Percentiles rank a stretch among this genome's conserved stretches.
Conservation (phyloP, 352 stramenopile genomes). For the Globisporangium alternatum region DNA sequence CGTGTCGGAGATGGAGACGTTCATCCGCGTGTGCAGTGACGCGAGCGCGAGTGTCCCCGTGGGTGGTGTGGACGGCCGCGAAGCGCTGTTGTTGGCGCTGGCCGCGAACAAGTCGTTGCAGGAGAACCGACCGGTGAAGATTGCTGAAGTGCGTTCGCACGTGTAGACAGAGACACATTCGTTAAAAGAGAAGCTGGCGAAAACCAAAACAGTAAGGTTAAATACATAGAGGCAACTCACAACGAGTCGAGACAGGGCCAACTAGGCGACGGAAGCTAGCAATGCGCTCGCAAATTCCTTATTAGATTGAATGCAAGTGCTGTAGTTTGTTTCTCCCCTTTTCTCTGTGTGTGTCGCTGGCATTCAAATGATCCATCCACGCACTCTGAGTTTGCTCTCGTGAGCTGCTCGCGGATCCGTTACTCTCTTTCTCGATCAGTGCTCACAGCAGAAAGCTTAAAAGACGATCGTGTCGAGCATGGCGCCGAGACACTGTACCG, state of each 20-base stretch:
- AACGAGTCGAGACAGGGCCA: conserved; percentile 1
- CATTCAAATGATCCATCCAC: no score
- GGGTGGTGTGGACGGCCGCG: conserved; percentile 50
- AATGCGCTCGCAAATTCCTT: conserved; percentile 1
- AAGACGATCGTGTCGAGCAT: conserved; percentile 99
- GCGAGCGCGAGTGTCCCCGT: conserved; percentile 43
- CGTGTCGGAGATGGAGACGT: conserved; percentile 66
- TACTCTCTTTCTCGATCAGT: neutral
- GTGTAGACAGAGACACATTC: neutral
- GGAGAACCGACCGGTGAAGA: conserved; percentile 68
- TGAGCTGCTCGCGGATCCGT: neutral
- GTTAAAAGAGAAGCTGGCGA: no score
- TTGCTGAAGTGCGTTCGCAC: conserved; percentile 33
- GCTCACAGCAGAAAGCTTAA: conserved; percentile 35
- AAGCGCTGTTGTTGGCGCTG: conserved; percentile 64
- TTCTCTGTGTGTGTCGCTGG: neutral
- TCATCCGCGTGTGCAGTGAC: conserved; percentile 54
- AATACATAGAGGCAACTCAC: neutral
- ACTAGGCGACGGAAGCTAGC: neutral
- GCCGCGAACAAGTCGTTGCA: conserved; percentile 63
- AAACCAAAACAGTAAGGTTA: neutral
- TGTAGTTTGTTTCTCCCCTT: neutral
- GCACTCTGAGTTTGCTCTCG: neutral
- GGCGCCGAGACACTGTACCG: conserved; percentile 97
- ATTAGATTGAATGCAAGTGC: neutral